These are phyloP conservation scores for Raddia distichophylla DNA, from an alignment of 176 grass and related monocot genomes.

Conservation along the genomic window DNA sequence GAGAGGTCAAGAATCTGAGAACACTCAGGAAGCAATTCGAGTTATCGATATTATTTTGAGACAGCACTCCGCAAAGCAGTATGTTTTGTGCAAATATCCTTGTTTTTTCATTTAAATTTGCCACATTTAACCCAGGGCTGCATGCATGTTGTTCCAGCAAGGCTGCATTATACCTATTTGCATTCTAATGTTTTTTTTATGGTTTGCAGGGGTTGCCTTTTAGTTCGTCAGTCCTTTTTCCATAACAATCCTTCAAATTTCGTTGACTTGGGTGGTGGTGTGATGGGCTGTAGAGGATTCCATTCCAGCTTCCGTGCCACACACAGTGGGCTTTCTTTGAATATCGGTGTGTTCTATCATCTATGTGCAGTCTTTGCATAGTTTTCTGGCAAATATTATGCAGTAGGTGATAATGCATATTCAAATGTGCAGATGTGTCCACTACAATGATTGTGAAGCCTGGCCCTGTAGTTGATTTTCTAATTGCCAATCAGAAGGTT, in stretches of 20 bases:
- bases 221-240: slow-evolving; percentile 88
- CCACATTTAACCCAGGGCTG: neutral
- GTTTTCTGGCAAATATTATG: neutral
- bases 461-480: slow-evolving; percentile 81
- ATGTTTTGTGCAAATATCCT: slow-evolving; percentile 20
- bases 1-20: slow-evolving; percentile 72
- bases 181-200: neutral
- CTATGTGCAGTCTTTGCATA: neutral
- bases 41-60: slow-evolving; percentile 90
- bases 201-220: slow-evolving; percentile 77
- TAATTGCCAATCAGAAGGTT: slow-evolving; percentile 76
- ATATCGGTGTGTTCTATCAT: slow-evolving; percentile 64
- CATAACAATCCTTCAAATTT: slow-evolving; percentile 75
- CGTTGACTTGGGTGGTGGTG: slow-evolving; percentile 79
- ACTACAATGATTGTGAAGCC: slow-evolving; percentile 97
- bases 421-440: slow-evolving; percentile 70
- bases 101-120: neutral
- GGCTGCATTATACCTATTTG: neutral
- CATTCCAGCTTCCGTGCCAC: slow-evolving; percentile 88
- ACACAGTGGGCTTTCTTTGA: slow-evolving; percentile 83
- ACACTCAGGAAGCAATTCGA: slow-evolving; percentile 79
- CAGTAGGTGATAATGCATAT: neutral
- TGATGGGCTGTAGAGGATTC: slow-evolving; percentile 85
- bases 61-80: slow-evolving; percentile 83
- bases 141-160: neutral